These are phyloP conservation scores for Adansonia madagascariensis DNA, from an alignment of 441 rosid genomes.

Conservation along the genomic window DNA sequence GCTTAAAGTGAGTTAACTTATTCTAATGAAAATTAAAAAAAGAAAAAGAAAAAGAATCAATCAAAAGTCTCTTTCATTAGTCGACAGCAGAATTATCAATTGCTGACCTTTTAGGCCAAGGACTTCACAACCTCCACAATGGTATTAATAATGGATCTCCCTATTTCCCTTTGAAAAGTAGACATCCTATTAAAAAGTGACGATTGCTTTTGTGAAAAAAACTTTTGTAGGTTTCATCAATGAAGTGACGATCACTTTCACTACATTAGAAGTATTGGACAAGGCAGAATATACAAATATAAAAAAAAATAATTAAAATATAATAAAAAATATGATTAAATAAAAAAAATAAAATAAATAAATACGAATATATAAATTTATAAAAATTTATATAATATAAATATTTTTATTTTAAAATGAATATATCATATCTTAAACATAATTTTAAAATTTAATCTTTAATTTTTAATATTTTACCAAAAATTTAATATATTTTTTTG, in stretches of 20 bases:
- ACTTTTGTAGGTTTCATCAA: conserved; percentile 34
- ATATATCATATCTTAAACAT: no score
- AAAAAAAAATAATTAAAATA: no score
- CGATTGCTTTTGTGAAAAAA: conserved; percentile 30
- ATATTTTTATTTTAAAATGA: no score
- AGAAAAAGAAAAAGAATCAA: neutral
- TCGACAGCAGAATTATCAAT: conserved; percentile 19
- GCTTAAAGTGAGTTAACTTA: neutral
- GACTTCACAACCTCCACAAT: conserved; percentile 30
- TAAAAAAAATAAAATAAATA: no score
- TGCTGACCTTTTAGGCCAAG: conserved; percentile 36
- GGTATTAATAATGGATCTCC: conserved; percentile 36
- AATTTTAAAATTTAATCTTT: no score
- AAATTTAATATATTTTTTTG: no score
- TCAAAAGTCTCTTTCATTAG: neutral
- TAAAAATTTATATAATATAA: no score
- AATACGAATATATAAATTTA: no score
- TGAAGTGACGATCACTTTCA: conserved; percentile 38
- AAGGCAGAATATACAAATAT: no score
- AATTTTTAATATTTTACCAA: no score
- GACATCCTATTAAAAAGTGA: conserved; percentile 35
- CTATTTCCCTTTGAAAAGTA: conserved; percentile 46
- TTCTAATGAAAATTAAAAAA: no score
- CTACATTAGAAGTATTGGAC: neutral
- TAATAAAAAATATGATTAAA: no score